phyloP scores from a whole-genome alignment of 2,329 filamentous ascomycete species.

The Sarocladium kiliense region DNA sequence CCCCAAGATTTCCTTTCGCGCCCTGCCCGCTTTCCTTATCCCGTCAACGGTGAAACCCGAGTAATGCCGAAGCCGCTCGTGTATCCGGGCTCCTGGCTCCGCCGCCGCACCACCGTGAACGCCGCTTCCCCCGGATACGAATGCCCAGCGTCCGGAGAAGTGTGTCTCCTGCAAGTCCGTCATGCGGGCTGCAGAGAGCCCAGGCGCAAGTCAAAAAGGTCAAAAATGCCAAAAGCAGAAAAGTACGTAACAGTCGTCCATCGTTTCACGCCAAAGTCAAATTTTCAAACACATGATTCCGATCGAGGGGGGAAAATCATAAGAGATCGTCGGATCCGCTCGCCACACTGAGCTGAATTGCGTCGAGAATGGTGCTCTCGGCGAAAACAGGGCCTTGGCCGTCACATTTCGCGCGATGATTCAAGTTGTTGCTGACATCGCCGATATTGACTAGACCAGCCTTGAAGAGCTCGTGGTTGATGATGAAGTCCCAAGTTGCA shows the following conservation, averaged over 20 bases:
- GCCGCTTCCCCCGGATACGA: background rate
- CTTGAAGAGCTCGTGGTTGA: constrained; percentile 71
- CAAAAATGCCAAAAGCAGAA: background rate
- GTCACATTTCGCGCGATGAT: constrained; percentile 72
- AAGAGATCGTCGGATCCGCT: constrained; percentile 72
- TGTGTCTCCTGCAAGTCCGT: background rate
- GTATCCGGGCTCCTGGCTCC: background rate
- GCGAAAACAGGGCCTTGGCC: constrained; percentile 85
- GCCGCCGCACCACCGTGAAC: background rate
- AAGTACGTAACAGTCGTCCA: constrained; percentile 1
- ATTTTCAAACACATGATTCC: background rate
- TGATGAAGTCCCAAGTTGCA: constrained; percentile 87
- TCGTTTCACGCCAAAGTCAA: background rate
- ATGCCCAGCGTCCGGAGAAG: background rate
- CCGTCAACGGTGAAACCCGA: background rate
- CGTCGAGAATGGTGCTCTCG: constrained; percentile 65
- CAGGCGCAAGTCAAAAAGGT: background rate
- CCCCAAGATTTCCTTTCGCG: background rate
- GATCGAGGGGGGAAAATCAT: constrained; percentile 17
- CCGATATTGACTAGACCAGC: constrained; percentile 75
- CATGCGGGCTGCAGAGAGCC: background rate
- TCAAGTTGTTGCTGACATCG: constrained; percentile 74
- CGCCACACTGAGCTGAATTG: constrained; percentile 74
- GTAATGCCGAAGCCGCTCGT: background rate
- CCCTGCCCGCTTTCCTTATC: background rate